These are phyloP conservation scores for Rhamnella rubrinervis DNA, from an alignment of 331 rosid species.

Conservation along the genomic window DNA sequence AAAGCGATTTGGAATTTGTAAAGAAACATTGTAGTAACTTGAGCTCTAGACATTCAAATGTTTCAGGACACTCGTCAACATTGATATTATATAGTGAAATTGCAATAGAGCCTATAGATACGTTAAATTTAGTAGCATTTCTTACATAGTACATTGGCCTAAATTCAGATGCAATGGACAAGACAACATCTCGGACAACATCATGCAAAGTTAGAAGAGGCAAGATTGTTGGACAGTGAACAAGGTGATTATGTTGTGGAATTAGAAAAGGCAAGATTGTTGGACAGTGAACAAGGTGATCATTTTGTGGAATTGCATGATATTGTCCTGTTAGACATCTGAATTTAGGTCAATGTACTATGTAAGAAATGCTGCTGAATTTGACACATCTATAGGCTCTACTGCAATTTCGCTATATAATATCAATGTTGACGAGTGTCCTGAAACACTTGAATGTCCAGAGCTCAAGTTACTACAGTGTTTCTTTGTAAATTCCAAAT, in stretches of 20 bases:
- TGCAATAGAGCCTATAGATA: too few relatives aligned
- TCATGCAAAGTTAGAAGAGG: too few relatives aligned
- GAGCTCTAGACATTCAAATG: neutral
- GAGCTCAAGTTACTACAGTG: neutral
- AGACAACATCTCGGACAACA: neutral
- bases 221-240: too few relatives aligned
- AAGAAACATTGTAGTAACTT: too few relatives aligned
- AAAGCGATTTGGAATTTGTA: neutral
- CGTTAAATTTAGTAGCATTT: neutral
- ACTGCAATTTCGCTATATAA: too few relatives aligned
- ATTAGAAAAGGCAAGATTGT: too few relatives aligned
- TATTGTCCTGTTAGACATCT: neutral
- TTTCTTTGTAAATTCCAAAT: neutral
- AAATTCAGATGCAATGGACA: neutral
- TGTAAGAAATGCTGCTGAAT: neutral
- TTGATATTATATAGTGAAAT: too few relatives aligned
- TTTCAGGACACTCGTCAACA: too few relatives aligned
- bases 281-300: too few relatives aligned
- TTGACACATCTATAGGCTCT: neutral
- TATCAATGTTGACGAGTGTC: too few relatives aligned
- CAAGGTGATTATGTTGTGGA: too few relatives aligned
- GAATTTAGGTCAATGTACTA: neutral
- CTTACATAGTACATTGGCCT: neutral
- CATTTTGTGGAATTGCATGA: too few relatives aligned
- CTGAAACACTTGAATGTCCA: neutral